Percentiles rank a stretch among this genome's conserved stretches.
Evolutionary conservation across 169 alveolate genomes (phyloP).

Genomic region (Cryptosporidium xiaoi): DNA sequence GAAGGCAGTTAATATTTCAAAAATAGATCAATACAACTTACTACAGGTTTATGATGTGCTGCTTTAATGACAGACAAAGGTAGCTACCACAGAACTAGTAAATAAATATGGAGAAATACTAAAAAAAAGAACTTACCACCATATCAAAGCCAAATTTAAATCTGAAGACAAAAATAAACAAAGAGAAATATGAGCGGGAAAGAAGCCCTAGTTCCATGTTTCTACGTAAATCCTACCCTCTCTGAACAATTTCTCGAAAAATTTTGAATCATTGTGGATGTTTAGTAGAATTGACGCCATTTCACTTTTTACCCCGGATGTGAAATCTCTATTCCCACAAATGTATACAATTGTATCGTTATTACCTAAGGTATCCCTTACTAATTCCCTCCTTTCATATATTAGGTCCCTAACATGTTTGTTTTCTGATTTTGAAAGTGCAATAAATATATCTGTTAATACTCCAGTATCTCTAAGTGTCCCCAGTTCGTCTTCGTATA

Average conservation of each 20-base stretch:
- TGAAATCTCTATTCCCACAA: conserved; percentile 45
- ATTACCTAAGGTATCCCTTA: not conserved
- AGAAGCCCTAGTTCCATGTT: conserved; percentile 42
- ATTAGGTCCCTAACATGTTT: conserved; percentile 32
- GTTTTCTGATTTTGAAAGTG: conserved; percentile 24
- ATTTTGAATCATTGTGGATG: not conserved
- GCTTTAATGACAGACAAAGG: conserved; percentile 85
- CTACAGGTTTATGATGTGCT: conserved; percentile 86
- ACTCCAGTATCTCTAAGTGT: conserved; percentile 9
- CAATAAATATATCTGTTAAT: conserved; percentile 28
- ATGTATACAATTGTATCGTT: conserved; percentile 12
- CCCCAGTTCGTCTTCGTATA: conserved; percentile 46
- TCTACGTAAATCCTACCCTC: conserved; percentile 28
- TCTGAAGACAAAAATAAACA: not conserved
- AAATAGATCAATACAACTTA: conserved; percentile 74
- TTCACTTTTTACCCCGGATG: conserved; percentile 6
- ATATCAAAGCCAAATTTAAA: conserved; percentile 37
- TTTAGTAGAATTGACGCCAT: not conserved
- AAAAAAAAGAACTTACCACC: conserved; percentile 60
- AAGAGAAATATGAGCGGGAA: conserved; percentile 44
- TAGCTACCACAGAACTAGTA: conserved; percentile 74
- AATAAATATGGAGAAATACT: not conserved
- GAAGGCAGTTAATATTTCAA: conserved; percentile 15
- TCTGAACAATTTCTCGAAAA: conserved; percentile 15
- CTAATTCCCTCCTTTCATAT: not conserved